phyloP scores from a whole-genome alignment of 2,329 filamentous ascomycete genomes.

The Scedosporium apiospermum region DNA sequence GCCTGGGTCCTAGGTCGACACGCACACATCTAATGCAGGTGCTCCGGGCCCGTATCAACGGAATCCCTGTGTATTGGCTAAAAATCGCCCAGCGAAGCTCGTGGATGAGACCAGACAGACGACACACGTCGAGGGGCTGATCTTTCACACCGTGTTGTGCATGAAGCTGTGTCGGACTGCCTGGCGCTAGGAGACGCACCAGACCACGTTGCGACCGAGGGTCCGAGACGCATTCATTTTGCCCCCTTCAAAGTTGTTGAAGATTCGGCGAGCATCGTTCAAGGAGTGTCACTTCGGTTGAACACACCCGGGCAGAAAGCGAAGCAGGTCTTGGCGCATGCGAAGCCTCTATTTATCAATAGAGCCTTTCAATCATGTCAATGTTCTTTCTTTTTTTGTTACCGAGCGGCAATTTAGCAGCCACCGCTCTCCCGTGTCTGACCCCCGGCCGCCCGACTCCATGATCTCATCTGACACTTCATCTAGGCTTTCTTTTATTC shows the following conservation, averaged over 20 bases:
- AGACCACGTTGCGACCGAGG: no score
- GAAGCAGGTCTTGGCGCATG: background rate
- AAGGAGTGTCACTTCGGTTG: background rate
- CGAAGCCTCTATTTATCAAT: background rate
- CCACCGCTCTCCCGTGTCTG: background rate
- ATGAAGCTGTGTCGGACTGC: background rate
- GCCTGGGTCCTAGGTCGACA: background rate
- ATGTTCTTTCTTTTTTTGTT: background rate
- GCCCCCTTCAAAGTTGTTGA: background rate
- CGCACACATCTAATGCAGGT: background rate
- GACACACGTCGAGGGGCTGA: background rate
- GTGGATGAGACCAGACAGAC: background rate
- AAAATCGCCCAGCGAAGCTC: background rate
- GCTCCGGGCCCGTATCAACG: background rate
- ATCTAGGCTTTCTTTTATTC: no score
- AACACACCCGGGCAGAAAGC: background rate
- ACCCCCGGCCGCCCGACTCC: background rate
- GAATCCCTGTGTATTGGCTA: background rate
- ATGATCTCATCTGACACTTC: background rate
- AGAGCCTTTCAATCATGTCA: background rate
- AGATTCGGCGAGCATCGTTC: background rate
- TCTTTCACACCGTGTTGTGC: background rate
- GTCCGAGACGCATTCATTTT: no score
- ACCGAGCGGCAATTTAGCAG: background rate
- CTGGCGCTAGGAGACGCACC: no score